Conservation (phyloP, 306 rosid species). For the Elaeagnus macrophylla region DNA sequence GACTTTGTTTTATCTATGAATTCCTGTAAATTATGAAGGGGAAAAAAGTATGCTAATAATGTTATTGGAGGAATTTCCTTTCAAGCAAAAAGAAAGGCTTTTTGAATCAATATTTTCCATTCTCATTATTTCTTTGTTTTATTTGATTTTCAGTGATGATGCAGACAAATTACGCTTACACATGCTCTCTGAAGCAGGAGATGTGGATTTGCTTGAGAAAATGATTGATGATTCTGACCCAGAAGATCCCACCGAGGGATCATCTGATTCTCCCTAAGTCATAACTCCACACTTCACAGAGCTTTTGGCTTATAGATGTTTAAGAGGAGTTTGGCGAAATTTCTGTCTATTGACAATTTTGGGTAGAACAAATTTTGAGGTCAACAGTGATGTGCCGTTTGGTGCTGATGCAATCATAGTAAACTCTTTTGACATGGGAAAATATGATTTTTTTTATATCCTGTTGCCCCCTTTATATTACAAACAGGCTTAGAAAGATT, state of each 20-base stretch:
- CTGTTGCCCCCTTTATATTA: too few relatives aligned
- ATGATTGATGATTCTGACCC: slow-evolving; percentile 67
- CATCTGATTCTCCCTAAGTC: slow-evolving; percentile 29
- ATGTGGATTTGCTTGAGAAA: slow-evolving; percentile 64
- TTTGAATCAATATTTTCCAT: slow-evolving; percentile 4
- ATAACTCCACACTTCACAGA: slow-evolving; percentile 5
- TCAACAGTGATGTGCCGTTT: too few relatives aligned
- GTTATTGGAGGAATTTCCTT: slow-evolving; percentile 1
- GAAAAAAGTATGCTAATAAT: slow-evolving; percentile 1
- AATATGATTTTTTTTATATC: too few relatives aligned
- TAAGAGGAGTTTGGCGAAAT: too few relatives aligned
- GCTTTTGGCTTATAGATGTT: too few relatives aligned
- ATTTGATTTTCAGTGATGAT: slow-evolving; percentile 56
- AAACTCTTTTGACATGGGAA: too few relatives aligned
- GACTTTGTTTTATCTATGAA: slow-evolving; percentile 3
- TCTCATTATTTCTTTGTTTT: slow-evolving; percentile 13
- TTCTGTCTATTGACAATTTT: too few relatives aligned
- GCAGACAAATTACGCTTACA: slow-evolving; percentile 68
- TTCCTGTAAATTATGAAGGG: background rate
- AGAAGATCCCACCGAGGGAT: slow-evolving; percentile 35
- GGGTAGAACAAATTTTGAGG: too few relatives aligned
- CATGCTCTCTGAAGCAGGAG: slow-evolving; percentile 70
- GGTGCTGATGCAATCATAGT: too few relatives aligned
- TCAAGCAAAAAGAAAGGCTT: background rate
- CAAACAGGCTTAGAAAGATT: too few relatives aligned